A percentile compares a stretch with the other conserved stretches of the same genome.
phyloP scores from a whole-genome alignment of 2,329 filamentous ascomycete species.

The Pseudogymnoascus sp. region DNA sequence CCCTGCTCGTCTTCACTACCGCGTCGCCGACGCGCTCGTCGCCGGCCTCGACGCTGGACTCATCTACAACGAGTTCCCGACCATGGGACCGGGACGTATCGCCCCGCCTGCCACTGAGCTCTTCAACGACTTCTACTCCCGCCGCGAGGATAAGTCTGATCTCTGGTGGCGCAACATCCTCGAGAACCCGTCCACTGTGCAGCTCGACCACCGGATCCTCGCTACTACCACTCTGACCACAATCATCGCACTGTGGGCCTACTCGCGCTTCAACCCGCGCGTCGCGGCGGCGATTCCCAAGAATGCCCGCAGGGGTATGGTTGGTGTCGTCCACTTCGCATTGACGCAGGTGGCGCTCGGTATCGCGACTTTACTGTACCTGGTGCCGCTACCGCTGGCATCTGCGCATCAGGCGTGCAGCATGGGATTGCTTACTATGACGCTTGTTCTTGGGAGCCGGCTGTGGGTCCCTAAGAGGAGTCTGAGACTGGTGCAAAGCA shows the following conservation, averaged over 20 bases:
- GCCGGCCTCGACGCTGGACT: constrained; percentile 92
- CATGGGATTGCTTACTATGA: constrained; percentile 75
- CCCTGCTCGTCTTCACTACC: constrained; percentile 74
- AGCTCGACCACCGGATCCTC: constrained; percentile 89
- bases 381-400: constrained; percentile 82
- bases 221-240: constrained; percentile 83
- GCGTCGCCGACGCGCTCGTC: constrained; percentile 89
- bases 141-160: constrained; percentile 70
- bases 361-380: constrained; percentile 85
- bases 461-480: constrained; percentile 66
- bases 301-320: constrained; percentile 60
- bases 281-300: constrained; percentile 53
- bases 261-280: constrained; percentile 59
- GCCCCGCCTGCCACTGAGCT: constrained; percentile 78
- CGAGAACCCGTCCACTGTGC: constrained; percentile 92
- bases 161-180: constrained; percentile 97
- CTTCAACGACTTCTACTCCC: constrained; percentile 78
- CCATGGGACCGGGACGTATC: constrained; percentile 73
- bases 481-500: constrained; percentile 48
- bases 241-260: constrained; percentile 74
- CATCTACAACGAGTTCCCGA: constrained; percentile 98
- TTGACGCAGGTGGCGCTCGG: constrained; percentile 77
- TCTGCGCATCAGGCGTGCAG: constrained; percentile 90
- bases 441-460: constrained; percentile 70
- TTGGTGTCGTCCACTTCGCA: constrained; percentile 77